Conservation (phyloP, 345 rosid genomes). For the Acer yangbiense region DNA sequence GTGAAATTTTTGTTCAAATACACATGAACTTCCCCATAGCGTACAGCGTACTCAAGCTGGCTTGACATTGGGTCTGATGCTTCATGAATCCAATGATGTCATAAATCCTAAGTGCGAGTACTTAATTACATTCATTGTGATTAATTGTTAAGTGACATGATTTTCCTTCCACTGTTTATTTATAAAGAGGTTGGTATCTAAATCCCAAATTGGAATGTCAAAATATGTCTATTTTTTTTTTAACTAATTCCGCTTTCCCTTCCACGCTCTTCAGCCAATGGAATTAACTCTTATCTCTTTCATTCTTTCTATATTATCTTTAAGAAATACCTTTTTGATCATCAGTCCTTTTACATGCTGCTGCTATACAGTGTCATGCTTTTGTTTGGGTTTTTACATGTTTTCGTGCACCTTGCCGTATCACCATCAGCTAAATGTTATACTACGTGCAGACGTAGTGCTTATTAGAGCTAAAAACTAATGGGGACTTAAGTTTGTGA, state of each 20-base stretch:
- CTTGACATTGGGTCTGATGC: conserved; percentile 9
- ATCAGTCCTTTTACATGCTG: not conserved
- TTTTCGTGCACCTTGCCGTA: not conserved
- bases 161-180: not conserved
- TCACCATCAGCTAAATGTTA: not conserved
- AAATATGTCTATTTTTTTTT: not conserved
- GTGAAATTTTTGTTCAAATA: not conserved
- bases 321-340: not conserved
- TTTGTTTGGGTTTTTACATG: not conserved
- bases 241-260: not conserved
- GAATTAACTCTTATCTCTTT: no score
- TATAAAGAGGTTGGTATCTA: not conserved
- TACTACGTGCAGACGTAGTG: not conserved
- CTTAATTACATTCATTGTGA: not conserved
- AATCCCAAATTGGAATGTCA: not conserved
- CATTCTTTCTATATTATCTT: no score
- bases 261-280: not conserved
- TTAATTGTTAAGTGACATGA: not conserved
- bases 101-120: not conserved
- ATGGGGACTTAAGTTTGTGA: not conserved
- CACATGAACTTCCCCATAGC: not conserved
- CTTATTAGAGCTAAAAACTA: not conserved
- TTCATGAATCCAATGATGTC: not conserved
- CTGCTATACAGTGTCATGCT: not conserved
- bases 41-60: not conserved